These are phyloP conservation scores for Mortierella hygrophila DNA, from an alignment of 192 early-diverging fungal species.

Conservation along the genomic window DNA sequence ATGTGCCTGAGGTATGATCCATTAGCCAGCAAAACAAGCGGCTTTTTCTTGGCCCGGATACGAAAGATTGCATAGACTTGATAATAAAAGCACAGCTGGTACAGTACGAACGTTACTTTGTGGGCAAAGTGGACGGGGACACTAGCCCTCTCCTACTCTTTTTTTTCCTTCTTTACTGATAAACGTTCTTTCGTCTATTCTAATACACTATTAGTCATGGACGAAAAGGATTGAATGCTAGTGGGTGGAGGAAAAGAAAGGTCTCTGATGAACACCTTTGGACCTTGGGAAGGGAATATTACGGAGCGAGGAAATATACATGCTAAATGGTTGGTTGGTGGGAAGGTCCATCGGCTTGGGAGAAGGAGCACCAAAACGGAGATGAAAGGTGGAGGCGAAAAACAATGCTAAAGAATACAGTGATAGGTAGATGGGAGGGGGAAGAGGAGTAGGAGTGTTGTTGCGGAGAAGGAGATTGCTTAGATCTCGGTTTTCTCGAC, in stretches of 20 bases:
- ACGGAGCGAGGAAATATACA: constrained; percentile 32
- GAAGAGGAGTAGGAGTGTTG: background rate
- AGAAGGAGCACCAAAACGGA: background rate
- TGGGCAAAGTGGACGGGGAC: background rate
- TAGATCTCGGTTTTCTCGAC: constrained; percentile 31
- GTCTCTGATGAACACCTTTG: constrained; percentile 6
- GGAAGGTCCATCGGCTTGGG: background rate
- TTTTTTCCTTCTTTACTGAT: background rate
- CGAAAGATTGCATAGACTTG: constrained; percentile 62
- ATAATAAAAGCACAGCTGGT: background rate
- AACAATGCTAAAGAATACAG: constrained; percentile 19
- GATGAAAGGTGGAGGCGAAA: too few relatives aligned
- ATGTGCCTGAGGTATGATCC: constrained; percentile 78
- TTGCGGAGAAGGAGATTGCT: background rate
- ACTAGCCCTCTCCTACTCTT: background rate
- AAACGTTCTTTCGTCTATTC: background rate
- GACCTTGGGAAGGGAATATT: constrained; percentile 12
- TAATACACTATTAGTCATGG: background rate
- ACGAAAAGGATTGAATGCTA: background rate
- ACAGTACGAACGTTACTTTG: background rate
- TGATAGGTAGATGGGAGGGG: background rate
- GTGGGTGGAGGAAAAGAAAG: background rate
- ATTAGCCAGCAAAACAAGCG: constrained; percentile 73
- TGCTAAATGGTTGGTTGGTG: background rate
- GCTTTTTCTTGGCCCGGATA: constrained; percentile 86